These are phyloP conservation scores for Aspergillus costaricaensis DNA, from an alignment of 2,329 filamentous ascomycete genomes.

Conservation along the genomic window DNA sequence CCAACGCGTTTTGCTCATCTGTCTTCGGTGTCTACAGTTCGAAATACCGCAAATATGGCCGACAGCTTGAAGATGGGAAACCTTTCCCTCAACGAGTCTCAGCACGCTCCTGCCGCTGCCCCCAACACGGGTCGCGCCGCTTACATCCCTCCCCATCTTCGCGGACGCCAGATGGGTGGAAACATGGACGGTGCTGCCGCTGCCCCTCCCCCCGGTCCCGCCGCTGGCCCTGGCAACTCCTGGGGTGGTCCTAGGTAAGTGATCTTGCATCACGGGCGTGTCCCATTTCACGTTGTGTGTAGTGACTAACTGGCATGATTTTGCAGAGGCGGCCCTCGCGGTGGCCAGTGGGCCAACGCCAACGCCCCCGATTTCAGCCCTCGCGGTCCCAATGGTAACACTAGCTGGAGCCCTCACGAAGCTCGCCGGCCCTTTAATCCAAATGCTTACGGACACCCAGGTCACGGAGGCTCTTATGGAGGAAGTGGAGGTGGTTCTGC, in stretches of 20 bases:
- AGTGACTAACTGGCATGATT: slow-evolving; percentile 8
- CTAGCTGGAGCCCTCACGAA: slow-evolving; percentile 38
- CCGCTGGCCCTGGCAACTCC: slow-evolving; percentile 30
- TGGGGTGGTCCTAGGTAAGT: slow-evolving; percentile 39
- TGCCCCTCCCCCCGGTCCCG: slow-evolving; percentile 27
- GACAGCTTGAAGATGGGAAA: slow-evolving; percentile 45
- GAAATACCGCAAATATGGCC: slow-evolving; percentile 39
- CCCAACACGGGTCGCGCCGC: slow-evolving; percentile 58
- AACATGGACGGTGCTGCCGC: slow-evolving; percentile 40
- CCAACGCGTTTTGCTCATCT: slow-evolving; percentile 11
- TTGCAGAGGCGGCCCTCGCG: slow-evolving; percentile 34
- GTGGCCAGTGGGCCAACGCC: slow-evolving; percentile 57
- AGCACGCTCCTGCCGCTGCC: slow-evolving; percentile 56
- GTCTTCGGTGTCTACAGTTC: slow-evolving; percentile 9
- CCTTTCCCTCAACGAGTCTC: slow-evolving; percentile 59
- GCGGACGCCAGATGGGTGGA: slow-evolving; percentile 43
- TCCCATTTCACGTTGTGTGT: neutral
- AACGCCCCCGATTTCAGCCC: slow-evolving; percentile 60
- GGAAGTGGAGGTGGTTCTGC: slow-evolving; percentile 53
- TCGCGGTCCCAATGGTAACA: slow-evolving; percentile 44
- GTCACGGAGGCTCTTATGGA: slow-evolving; percentile 37
- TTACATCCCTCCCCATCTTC: slow-evolving; percentile 68
- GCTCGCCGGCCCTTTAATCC: slow-evolving; percentile 56
- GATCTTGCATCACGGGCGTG: slow-evolving; percentile 7
- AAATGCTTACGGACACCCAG: slow-evolving; percentile 63